A percentile compares a stretch with the other conserved stretches of the same genome.
Conservation (phyloP, 2,329 filamentous ascomycete genomes). For the Peltaster fructicola region DNA sequence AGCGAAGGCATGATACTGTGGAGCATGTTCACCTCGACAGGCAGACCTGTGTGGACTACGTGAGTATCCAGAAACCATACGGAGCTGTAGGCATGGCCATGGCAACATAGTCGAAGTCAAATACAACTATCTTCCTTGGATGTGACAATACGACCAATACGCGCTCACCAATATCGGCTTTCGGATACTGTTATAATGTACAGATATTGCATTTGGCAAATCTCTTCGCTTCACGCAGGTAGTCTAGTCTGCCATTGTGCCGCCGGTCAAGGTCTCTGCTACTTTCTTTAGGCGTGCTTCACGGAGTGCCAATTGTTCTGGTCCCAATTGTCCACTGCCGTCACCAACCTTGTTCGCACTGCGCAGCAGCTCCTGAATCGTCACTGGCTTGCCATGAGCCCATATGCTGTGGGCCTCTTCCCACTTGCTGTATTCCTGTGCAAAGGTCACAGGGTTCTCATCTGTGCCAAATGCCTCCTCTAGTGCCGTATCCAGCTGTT, state of each 20-base stretch:
- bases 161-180: too few species aligned
- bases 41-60: too few species aligned
- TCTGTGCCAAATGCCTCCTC: conserved; percentile 58
- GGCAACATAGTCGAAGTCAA: too few species aligned
- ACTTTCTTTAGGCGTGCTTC: conserved; percentile 40
- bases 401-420: conserved; percentile 27
- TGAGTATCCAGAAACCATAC: too few species aligned
- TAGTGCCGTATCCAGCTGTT: conserved; percentile 55
- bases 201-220: neutral
- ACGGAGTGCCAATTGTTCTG: conserved; percentile 19
- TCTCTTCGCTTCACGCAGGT: neutral
- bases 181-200: too few species aligned
- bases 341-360: conserved; percentile 10
- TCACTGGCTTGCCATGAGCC: conserved; percentile 30
- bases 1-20: too few species aligned
- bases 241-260: conserved; percentile 31
- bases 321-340: conserved; percentile 19
- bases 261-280: conserved; percentile 49
- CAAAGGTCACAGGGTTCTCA: conserved; percentile 21
- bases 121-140: too few species aligned
- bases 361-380: conserved; percentile 30
- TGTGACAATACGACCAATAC: too few species aligned
- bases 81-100: too few species aligned
- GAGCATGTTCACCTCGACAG: too few species aligned
- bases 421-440: conserved; percentile 13